Evolutionary conservation across 108 stramenopile species (phyloP).

Genomic region (Fragilaria crotonensis): DNA sequence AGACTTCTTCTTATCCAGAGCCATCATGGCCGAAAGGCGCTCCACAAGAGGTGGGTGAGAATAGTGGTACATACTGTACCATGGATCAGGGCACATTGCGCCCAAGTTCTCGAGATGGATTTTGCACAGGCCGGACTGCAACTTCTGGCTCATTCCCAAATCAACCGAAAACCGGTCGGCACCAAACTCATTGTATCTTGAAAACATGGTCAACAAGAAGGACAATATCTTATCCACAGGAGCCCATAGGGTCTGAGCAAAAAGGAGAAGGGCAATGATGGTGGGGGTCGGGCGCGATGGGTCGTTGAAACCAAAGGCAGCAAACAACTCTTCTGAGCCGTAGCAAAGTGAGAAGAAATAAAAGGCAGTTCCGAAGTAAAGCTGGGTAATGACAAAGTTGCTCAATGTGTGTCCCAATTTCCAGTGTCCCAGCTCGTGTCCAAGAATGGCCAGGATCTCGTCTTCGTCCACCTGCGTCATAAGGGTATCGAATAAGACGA

Average conservation of each 20-base stretch:
- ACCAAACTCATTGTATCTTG: constrained; percentile 85
- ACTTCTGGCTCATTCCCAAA: constrained; percentile 61
- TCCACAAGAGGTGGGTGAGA: constrained; percentile 96
- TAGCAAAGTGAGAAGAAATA: constrained; percentile 85
- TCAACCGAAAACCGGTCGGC: constrained; percentile 94
- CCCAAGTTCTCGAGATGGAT: constrained; percentile 94
- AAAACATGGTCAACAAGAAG: constrained; percentile 82
- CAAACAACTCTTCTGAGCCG: constrained; percentile 58
- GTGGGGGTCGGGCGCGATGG: constrained; percentile 60
- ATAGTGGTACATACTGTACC: constrained; percentile 94
- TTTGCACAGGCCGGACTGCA: constrained; percentile 92
- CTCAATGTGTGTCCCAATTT: constrained; percentile 93
- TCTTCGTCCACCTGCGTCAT: constrained; percentile 41
- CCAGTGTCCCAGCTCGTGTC: constrained; percentile 96
- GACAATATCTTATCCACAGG: constrained; percentile 92
- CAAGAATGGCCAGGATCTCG: constrained; percentile 81
- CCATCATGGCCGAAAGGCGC: constrained; percentile 91
- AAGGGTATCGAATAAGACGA: constrained; percentile 98
- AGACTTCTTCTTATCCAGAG: constrained; percentile 53
- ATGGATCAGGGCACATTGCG: constrained; percentile 84
- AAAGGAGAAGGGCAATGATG: constrained; percentile 87
- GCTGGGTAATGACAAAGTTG: constrained; percentile 86
- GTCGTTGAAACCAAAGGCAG: constrained; percentile 93
- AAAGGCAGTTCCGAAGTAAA: constrained; percentile 87
- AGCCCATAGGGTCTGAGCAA: constrained; percentile 91